phyloP scores from a whole-genome alignment of 768 basidiomycete species.

The Suillus tomentosus region DNA sequence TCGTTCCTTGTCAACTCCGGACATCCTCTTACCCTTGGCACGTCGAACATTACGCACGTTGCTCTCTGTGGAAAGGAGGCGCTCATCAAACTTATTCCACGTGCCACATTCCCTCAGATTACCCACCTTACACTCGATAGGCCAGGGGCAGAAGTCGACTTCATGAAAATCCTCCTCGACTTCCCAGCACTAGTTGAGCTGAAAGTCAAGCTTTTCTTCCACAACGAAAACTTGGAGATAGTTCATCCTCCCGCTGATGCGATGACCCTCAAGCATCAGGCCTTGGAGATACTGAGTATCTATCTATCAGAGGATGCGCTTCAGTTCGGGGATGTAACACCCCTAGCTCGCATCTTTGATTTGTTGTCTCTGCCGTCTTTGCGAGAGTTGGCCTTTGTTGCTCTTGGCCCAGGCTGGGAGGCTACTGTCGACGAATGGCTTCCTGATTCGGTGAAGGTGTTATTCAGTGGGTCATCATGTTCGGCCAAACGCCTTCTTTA shows the following conservation, averaged over 20 bases:
- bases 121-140: conserved; percentile 27
- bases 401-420: not conserved
- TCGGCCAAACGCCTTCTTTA: conserved; percentile 5
- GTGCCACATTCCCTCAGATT: conserved; percentile 19
- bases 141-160: conserved; percentile 7
- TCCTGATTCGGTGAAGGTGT: conserved; percentile 7
- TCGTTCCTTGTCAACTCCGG: conserved; percentile 8
- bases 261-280: conserved; percentile 9
- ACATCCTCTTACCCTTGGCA: conserved; percentile 9
- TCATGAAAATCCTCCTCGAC: conserved; percentile 23
- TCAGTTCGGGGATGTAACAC: conserved; percentile 22
- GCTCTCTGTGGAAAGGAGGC: conserved; percentile 18
- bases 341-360: conserved; percentile 23
- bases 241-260: conserved; percentile 9
- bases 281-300: conserved; percentile 19
- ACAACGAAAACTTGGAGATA: conserved; percentile 18
- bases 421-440: conserved; percentile 16
- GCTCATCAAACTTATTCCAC: conserved; percentile 21
- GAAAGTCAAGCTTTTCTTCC: conserved; percentile 17
- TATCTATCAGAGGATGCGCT: conserved; percentile 24
- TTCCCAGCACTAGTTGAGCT: conserved; percentile 21
- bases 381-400: conserved; percentile 18
- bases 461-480: not conserved
- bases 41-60: conserved; percentile 22
- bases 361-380: conserved; percentile 24